Conservation (phyloP, 1,139 yeast genomes). For the Debaryomyces psychrophilus region DNA sequence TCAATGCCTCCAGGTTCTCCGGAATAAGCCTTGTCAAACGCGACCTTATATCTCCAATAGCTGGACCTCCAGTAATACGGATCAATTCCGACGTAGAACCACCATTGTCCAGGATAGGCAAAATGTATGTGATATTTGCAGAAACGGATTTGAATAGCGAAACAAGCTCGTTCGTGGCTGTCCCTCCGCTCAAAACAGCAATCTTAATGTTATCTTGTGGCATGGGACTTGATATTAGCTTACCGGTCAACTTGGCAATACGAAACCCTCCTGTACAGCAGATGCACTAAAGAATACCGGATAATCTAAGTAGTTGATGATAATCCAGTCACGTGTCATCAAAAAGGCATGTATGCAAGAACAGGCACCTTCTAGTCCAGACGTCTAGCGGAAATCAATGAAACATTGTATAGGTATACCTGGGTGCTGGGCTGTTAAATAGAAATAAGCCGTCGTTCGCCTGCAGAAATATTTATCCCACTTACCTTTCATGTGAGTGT, state of each 20-base stretch:
- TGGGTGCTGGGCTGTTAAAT: too few species aligned
- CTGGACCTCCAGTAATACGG: slow-evolving; percentile 93
- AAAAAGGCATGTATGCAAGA: not conserved
- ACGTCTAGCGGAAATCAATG: too few species aligned
- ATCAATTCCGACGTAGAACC: slow-evolving; percentile 92
- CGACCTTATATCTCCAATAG: slow-evolving; percentile 90
- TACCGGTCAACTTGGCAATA: not conserved
- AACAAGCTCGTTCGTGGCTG: slow-evolving; percentile 71
- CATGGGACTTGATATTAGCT: not conserved
- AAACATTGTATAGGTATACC: too few species aligned
- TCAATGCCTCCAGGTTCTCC: slow-evolving; percentile 44
- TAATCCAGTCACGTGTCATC: not conserved
- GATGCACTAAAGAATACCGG: not conserved
- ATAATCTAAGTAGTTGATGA: not conserved
- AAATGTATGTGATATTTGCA: slow-evolving; percentile 56
- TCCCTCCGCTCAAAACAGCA: slow-evolving; percentile 71
- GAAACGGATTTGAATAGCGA: slow-evolving; percentile 48
- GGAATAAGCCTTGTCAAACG: slow-evolving; percentile 75
- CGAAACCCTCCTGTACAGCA: not conserved
- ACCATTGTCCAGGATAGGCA: slow-evolving; percentile 92
- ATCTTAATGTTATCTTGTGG: slow-evolving; percentile 19
- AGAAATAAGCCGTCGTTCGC: too few species aligned
- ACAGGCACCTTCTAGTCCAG: not conserved
- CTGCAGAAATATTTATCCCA: too few species aligned
- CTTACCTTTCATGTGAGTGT: too few species aligned